Evolutionary conservation across 2,329 filamentous ascomycete species (phyloP), one percentile per base, ranked within the genome.

Genomic region (Verticillium dahliae): DNA sequence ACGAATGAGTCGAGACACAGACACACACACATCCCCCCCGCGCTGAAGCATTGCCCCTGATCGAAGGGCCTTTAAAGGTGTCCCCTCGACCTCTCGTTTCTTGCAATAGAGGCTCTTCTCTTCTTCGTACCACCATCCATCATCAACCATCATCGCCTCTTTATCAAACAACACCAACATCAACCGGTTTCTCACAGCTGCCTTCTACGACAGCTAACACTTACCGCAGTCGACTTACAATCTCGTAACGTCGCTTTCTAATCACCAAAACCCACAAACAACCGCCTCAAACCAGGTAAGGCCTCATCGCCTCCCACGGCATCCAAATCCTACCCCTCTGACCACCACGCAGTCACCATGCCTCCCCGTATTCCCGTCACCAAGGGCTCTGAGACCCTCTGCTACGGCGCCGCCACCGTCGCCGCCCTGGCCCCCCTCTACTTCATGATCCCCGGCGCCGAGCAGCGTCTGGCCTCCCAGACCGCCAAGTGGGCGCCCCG

Each of bases 401-500:
- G 76, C 72, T 83, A 84, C 70, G 80, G 81, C 61, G 75, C 81
- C 45, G 83, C 83, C 31, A 82, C 83, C 63, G 75, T 84, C 62
- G 78, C 74, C 56, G 81, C 78, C 66, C 78, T 86, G 61, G 79
- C 82, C 1, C 84, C 84, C 34, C 77, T 86, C 68, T 85, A 84
- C 74, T 76, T 85, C 68, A 76, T 85, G 68, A 76, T 84, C 62
- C 84, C 83, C 33, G 81, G 82, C 39, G 81, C 81, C 62, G 80
- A 84, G 65, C 81, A 85, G 70, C 78, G 78, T 54, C 70, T 86
- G 39, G 78, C 81, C 60, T 73, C 73, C 31, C 82, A 85, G 71
- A 86, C 84, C 3, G 75, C 76, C 62, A 80, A 81, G 67, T 86
- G 84, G 84, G 84, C 83, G 4, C 82, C 83, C 18, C 79, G 81